These are phyloP conservation scores for Trichosphaerium sp. DNA, from an alignment of 78 protist genomes.

Conservation along the genomic window DNA sequence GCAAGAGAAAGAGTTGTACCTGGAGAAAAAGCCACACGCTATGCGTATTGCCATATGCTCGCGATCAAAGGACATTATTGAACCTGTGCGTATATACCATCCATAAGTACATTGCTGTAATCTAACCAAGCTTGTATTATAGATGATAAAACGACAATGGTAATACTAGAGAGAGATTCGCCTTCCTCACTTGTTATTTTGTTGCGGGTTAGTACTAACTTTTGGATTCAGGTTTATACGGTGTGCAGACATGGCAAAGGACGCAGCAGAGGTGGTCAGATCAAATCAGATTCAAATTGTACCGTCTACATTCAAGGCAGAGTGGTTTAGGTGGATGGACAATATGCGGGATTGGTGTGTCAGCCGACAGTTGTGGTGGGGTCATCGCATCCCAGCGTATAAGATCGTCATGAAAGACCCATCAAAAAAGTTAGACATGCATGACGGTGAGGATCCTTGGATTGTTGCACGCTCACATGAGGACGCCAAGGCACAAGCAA, in stretches of 20 bases:
- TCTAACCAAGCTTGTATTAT: constrained; percentile 83
- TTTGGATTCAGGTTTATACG: constrained; percentile 23
- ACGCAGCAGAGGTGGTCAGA: constrained; percentile 30
- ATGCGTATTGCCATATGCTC: constrained; percentile 54
- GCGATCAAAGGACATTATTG: neutral
- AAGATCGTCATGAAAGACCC: constrained; percentile 5
- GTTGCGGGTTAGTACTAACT: too few species aligned
- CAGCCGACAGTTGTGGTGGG: constrained; percentile 99
- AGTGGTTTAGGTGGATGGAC: constrained; percentile 38
- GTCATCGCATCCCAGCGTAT: constrained; percentile 99
- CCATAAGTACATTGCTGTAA: neutral
- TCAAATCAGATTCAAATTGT: constrained; percentile 42
- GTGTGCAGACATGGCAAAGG: constrained; percentile 31
- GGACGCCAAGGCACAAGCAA: constrained; percentile 18
- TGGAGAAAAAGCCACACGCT: constrained; percentile 34
- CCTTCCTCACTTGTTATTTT: too few species aligned
- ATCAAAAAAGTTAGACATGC: neutral
- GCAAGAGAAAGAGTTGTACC: constrained; percentile 26
- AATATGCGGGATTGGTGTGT: constrained; percentile 91
- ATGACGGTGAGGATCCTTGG: constrained; percentile 27
- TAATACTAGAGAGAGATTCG: too few species aligned
- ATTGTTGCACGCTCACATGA: constrained; percentile 28
- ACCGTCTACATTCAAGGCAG: constrained; percentile 35
- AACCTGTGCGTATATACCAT: neutral
- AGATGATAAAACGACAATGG: constrained; percentile 92